These are phyloP conservation scores for Leptographium procerum DNA, from an alignment of 2,329 filamentous ascomycete species.

Conservation along the genomic window DNA sequence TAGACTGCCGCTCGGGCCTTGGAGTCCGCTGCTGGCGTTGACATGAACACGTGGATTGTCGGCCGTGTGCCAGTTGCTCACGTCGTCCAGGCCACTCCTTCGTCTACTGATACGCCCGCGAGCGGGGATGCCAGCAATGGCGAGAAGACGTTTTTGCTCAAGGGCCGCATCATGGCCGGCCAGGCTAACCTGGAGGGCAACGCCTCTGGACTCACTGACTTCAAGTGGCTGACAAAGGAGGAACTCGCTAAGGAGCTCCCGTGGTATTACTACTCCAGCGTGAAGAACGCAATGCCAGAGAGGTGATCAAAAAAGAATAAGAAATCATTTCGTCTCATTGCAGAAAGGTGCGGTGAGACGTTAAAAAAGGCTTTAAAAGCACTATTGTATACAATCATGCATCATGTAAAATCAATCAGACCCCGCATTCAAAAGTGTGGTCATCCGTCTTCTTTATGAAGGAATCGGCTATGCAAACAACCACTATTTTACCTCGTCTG, in stretches of 20 bases:
- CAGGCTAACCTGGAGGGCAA: conserved; percentile 72
- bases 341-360: background rate
- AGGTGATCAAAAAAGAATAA: conserved; percentile 34
- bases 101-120: conserved; percentile 34
- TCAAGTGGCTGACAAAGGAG: conserved; percentile 84
- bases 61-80: conserved; percentile 84
- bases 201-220: conserved; percentile 63
- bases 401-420: conserved; percentile 2
- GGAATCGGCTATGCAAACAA: background rate
- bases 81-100: conserved; percentile 35
- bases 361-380: background rate
- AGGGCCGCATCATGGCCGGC: conserved; percentile 93
- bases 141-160: conserved; percentile 90
- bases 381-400: conserved; percentile 3
- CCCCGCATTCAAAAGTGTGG: background rate
- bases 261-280: conserved; percentile 57
- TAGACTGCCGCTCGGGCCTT: conserved; percentile 77
- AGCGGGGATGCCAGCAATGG: conserved; percentile 31
- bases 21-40: conserved; percentile 64
- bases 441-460: background rate
- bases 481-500: background rate
- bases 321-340: background rate
- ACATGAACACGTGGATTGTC: conserved; percentile 99
- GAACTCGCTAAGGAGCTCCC: conserved; percentile 63
- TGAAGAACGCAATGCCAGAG: conserved; percentile 76